Evolutionary conservation across 2,329 filamentous ascomycete genomes (phyloP).

Genomic region (Aspergillus cejpii): DNA sequence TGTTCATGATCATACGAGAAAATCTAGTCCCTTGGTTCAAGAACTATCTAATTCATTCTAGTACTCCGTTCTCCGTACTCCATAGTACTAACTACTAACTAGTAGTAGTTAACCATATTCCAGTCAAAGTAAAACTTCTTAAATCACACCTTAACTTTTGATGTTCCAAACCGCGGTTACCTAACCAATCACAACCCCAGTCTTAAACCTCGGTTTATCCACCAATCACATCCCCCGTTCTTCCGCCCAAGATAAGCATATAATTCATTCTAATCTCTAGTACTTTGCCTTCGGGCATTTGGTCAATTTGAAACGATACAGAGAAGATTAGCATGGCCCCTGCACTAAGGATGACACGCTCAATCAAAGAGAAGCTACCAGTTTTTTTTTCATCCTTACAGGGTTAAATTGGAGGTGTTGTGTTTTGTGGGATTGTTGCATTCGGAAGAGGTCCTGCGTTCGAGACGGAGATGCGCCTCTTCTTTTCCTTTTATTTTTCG

Average conservation of each 20-base stretch:
- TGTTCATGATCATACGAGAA: too few species aligned
- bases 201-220: background rate
- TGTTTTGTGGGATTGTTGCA: background rate
- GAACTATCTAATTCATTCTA: too few species aligned
- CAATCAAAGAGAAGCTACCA: constrained; percentile 70
- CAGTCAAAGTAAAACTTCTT: too few species aligned
- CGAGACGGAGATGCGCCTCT: constrained; percentile 3
- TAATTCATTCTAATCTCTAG: constrained; percentile 13
- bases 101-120: too few species aligned
- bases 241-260: constrained; percentile 4
- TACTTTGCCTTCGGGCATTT: constrained; percentile 46
- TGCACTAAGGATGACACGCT: constrained; percentile 93
- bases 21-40: too few species aligned
- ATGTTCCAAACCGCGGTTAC: background rate
- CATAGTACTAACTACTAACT: too few species aligned
- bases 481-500: constrained; percentile 1
- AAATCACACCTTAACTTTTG: too few species aligned
- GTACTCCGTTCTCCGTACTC: too few species aligned
- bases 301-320: constrained; percentile 64
- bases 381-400: constrained; percentile 50
- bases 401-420: constrained; percentile 11
- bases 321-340: constrained; percentile 79
- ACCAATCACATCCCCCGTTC: background rate
- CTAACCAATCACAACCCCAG: background rate
- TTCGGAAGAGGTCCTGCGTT: background rate